Evolutionary conservation across 495 filamentous ascomycete genomes (phyloP), one percentile per base, ranked within the genome.

Genomic region (Talaromyces trachyspermus): DNA sequence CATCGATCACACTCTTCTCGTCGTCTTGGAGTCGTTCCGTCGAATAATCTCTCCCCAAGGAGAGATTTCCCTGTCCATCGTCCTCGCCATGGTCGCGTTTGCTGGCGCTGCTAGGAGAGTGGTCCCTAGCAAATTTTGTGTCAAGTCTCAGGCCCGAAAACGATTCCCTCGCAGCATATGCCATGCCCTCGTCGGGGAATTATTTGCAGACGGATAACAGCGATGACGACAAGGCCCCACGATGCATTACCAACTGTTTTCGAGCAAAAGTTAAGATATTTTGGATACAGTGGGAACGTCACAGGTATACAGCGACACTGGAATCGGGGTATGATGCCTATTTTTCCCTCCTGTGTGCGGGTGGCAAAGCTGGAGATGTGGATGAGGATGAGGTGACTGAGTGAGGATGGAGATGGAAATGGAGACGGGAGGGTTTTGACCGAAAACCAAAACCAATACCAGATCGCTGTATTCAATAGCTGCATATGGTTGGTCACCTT

Each of bases 101-200:
- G 26, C 11, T 15, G 19, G 30, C 33, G 9, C n/a, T 32, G 20
- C 32, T 46, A 26, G 44, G 44, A 36, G 38, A 49, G 15, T 22
- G 29, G 27, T 39, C 39, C 26, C 48, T 12, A 18, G 48, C 32
- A 50, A 71, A 70, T 14, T 63, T 59, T 29, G 68, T 73, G 50
- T 71, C 66, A 55, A 73, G 61, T 53, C 58, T 68, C 60, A 73
- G 61, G 40, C 62, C 64, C 50, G 59, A 58, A 51, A 68, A 53
- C 43, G 54, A 57, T 40, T 56, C 57, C 46, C 63, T 65, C 59
- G 63, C 65, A 43, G 53, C 50, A 36, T 68, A 56, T 43, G 68
- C 70, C 68, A 71, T 73, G 60, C 64, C 61, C 61, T 53, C 52
- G 35, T 19, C 25, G 54, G 39, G 29, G 22, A 43, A 12, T 46